Percentiles rank a stretch among this genome's conserved stretches.
Conservation (phyloP, 2,329 filamentous ascomycete species). For the Venturia carpophila region DNA sequence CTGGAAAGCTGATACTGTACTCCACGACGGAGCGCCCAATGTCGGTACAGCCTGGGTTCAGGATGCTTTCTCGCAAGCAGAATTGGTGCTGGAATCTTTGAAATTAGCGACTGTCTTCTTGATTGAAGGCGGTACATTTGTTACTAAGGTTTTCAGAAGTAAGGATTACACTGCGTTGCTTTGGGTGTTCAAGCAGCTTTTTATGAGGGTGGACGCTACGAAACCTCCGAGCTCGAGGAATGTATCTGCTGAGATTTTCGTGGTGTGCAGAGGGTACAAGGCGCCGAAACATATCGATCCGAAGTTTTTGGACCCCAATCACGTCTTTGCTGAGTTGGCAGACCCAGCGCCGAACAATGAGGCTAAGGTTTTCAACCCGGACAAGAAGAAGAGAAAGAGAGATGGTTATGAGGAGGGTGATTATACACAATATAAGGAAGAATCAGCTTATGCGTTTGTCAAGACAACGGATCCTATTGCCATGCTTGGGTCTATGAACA, state of each 20-base stretch:
- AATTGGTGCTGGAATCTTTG: slow-evolving; percentile 81
- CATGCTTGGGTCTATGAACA: slow-evolving; percentile 79
- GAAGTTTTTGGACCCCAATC: slow-evolving; percentile 78
- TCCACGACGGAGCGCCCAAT: slow-evolving; percentile 96
- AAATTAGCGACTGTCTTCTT: slow-evolving; percentile 93
- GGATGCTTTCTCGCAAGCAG: slow-evolving; percentile 95
- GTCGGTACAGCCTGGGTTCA: slow-evolving; percentile 97
- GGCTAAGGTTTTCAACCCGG: slow-evolving; percentile 95
- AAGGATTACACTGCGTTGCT: slow-evolving; percentile 94
- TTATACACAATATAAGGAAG: slow-evolving; percentile 84
- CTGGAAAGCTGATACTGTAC: slow-evolving; percentile 89
- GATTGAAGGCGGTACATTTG: slow-evolving; percentile 80
- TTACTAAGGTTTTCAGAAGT: slow-evolving; percentile 94
- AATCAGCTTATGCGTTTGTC: slow-evolving; percentile 84
- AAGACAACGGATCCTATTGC: slow-evolving; percentile 89
- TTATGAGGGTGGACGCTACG: slow-evolving; percentile 89
- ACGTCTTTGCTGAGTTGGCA: slow-evolving; percentile 87
- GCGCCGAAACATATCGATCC: slow-evolving; percentile 90
- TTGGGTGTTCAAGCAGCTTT: slow-evolving; percentile 97
- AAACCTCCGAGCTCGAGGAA: slow-evolving; percentile 94
- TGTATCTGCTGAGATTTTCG: slow-evolving; percentile 96
- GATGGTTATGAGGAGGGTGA: slow-evolving; percentile 97
- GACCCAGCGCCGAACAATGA: slow-evolving; percentile 88
- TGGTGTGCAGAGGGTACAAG: slow-evolving; percentile 92
- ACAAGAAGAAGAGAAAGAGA: slow-evolving; percentile 88